Evolutionary conservation across 1,284 basidiomycete genomes (phyloP).

Genomic region (Cutaneotrichosporon dermatis): DNA sequence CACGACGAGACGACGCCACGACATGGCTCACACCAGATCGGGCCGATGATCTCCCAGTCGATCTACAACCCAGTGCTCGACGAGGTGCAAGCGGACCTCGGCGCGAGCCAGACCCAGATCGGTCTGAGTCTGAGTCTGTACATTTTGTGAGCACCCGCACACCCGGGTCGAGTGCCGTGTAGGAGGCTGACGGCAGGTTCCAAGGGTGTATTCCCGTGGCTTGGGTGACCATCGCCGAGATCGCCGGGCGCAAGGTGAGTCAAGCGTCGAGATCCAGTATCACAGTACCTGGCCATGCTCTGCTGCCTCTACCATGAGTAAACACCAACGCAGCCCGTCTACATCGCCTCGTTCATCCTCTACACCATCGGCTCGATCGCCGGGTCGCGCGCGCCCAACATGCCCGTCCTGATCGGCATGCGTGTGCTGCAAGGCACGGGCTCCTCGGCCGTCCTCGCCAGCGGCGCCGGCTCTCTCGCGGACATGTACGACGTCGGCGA

Average conservation of each 20-base stretch:
- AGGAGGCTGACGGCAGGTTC: constrained; percentile 21
- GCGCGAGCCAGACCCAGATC: constrained; percentile 64
- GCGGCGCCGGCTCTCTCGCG: constrained; percentile 71
- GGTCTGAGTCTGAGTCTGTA: constrained; percentile 70
- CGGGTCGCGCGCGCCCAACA: constrained; percentile 59
- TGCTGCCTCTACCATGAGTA: background rate
- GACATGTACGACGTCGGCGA: constrained; percentile 76
- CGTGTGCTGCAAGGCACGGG: constrained; percentile 51
- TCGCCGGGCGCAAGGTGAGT: constrained; percentile 70
- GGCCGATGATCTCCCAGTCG: constrained; percentile 60
- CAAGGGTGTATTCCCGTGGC: constrained; percentile 43
- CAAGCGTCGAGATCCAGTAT: background rate
- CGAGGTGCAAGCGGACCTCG: constrained; percentile 61
- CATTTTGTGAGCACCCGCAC: constrained; percentile 54
- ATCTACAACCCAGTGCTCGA: constrained; percentile 53
- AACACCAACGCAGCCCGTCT: constrained; percentile 55
- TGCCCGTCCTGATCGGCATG: constrained; percentile 63
- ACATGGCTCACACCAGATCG: constrained; percentile 48
- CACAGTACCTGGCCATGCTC: background rate
- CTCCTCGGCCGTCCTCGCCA: constrained; percentile 67
- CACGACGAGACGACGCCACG: background rate
- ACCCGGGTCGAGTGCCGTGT: background rate
- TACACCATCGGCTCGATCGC: constrained; percentile 63
- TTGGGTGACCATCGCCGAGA: constrained; percentile 56
- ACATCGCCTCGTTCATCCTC: constrained; percentile 58